phyloP scores from a whole-genome alignment of 305 asterid species.

The Solanum chacoense region DNA sequence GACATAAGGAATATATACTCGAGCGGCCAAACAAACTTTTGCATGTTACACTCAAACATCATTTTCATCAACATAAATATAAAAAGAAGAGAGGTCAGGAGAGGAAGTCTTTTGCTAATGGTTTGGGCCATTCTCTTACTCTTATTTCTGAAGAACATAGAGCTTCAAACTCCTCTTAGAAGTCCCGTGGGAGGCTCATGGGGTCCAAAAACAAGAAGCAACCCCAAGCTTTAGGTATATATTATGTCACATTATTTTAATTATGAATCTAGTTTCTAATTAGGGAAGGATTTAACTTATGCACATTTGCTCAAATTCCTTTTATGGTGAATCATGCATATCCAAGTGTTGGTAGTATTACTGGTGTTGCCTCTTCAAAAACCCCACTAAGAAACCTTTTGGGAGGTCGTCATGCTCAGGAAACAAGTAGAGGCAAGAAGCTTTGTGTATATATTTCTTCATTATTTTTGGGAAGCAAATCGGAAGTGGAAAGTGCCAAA shows the following conservation, averaged over 20 bases:
- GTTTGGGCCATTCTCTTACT: conserved; percentile 34
- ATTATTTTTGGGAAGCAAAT: not conserved
- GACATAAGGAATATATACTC: not conserved
- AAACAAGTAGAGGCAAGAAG: not conserved
- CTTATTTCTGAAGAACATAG: not conserved
- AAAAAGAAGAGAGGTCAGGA: conserved; percentile 37
- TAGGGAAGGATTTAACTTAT: not conserved
- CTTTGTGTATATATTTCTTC: not conserved
- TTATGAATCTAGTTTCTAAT: not conserved
- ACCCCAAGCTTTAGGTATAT: conserved; percentile 36
- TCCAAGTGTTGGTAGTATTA: not conserved
- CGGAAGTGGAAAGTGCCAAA: not conserved
- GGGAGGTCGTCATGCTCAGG: not conserved
- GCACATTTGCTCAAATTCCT: not conserved
- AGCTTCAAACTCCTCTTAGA: conserved; percentile 18
- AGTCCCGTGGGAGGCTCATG: conserved; percentile 58
- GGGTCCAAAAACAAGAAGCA: conserved; percentile 55
- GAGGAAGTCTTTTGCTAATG: conserved; percentile 41
- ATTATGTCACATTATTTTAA: not conserved
- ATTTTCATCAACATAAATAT: not conserved
- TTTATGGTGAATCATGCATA: not conserved
- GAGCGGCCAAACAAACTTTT: not conserved
- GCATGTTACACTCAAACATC: not conserved
- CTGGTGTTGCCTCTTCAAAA: not conserved
- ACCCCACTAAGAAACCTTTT: not conserved